Base-by-base conservation (phyloP, 2,329 filamentous ascomycete genomes). In the Colletotrichum neosansevieriae region DNA sequence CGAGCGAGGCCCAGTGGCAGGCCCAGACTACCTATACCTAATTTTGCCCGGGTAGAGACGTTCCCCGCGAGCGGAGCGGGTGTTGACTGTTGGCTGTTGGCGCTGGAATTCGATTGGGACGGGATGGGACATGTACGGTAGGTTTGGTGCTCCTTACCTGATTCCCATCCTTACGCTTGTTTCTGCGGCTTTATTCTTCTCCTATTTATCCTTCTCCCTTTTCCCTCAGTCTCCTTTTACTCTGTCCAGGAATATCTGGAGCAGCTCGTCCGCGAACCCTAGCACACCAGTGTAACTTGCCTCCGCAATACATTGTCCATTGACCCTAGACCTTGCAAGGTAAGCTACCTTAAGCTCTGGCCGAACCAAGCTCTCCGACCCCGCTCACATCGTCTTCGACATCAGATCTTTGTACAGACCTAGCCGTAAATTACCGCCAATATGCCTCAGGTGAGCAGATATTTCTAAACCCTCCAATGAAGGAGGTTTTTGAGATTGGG, bases 401-500 rank as follows among this genome's bases (percentile, higher is more conserved):
- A 34, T 3, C 42, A 50, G 47, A 44, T 24, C 32, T 42, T 19
- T 3, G 38, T 29, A 51, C 12, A 60, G 54, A 44, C 6, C 29
- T 29, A 36, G 38, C 42, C 45, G 45, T 49, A 56, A 61, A 45
- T 32, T 7, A 71, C 72, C 69, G 71, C 67, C 76, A 78, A 74
- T 61, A 79, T 79, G 77, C 76, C 77, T 69, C 67, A 79, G 71
- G 77, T 79, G 72, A 64, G 75, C 66, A 50, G 13, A 32, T 15
- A n/a, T 2, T 49, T n/a, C 15, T 6, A 29, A 29, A 24, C 7
- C 6, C 2, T 29, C 6, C 29, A 9, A 9, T 7, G 29, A 29
- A 29, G 29, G 29, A 9, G 29, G 29, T 2, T 6, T 29, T 29
- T 29, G 29, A 29, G 6, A 29, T 29, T 7, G 29, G 29, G 29